Base-by-base conservation (phyloP, 1,139 yeast species). In the Nakaseomyces kungkrabaensis region DNA sequence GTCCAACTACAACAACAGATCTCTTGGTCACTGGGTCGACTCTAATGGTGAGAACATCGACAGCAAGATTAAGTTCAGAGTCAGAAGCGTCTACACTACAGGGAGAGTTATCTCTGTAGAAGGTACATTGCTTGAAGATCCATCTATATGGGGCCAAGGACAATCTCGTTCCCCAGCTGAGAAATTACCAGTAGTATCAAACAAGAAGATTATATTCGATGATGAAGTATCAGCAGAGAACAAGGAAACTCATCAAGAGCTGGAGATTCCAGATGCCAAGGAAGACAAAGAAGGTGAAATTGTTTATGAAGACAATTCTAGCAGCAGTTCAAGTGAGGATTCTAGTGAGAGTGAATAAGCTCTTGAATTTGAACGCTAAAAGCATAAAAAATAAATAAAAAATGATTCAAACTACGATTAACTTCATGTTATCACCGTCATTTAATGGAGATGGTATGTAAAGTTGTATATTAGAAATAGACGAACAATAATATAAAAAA, bases 1-100 rank as follows among this genome's bases (percentile, higher is more conserved):
- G 36, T 52, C 49, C 65, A 66, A 50, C 70, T 73, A 57, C 73
- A 72, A 43, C 27, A 48, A 50, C 26, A 55, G 61, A 52, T 81
- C 90, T 0, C 72, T 85, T 59, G 98, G 97, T 1, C 77, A 85
- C 66, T 92, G 97, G 97, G 73, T 74, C 10, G 96, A 90, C 64
- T 84, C 74, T 48, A 72, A 78, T 49, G 95, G 84, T 25, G 73
- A 76, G 48, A 80, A 81, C 51, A 73, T 92, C 38, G 96, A 85
- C 58, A 97, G 96, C 3, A 87, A 85, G 66, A 68, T 90, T 50
- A 74, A 74, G 57, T 89, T 92, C 67, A 79, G 82, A 6, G 79
- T 90, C 38, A 85, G 81, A 63, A 73, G 81, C 34, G 75, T 90
- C 51, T 83, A 82, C 60, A 81, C 86, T 17, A 77, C 90, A 4